Evolutionary conservation across 2,329 filamentous ascomycete genomes (phyloP), one percentile per base, ranked within the genome.

Genomic region (Penicillium capsulatum): DNA sequence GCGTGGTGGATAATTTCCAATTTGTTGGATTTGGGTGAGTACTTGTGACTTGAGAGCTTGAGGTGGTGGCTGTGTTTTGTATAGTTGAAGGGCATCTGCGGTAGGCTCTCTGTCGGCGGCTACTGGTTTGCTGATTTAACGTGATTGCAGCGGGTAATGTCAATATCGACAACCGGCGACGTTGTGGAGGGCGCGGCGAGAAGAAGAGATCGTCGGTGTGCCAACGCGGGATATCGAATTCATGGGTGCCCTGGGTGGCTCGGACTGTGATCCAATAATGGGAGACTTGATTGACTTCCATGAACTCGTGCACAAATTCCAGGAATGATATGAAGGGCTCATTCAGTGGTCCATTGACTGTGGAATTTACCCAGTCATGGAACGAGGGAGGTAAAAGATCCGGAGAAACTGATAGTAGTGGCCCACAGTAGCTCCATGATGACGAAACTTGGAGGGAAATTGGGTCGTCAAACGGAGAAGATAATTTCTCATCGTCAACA

Each of bases 151-250:
- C 11, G 10, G 31, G 33, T 4, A 42, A 20, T 11, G 5, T 14
- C 26, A 11, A 28, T 11, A 28, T 4, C 5, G 10, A 28, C 5
- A 11, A 28, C 6, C 26, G 13, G n/a, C 26, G 26, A 11, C 26
- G 4, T 5, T 11, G 9, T 39, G 15, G 42, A 34, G 33, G 42
- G 42, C 44, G 67, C 22, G 50, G 46, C 3, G 47, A 44, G 36
- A 64, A 75, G 53, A 75, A 74, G 11, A 71, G 54, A 39, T 75
- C 71, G 44, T 75, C 72, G 0, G 69, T 69, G 42, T 75, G 72
- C 72, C 72, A 75, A 32, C 72, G 57, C 1, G 68, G 66, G 7
- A 47, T 56, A 45, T 75, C 66, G 49, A 65, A 75, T 17, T 73
- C 69, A 20, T 48, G 31, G 0, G 67, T 71, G 0, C 68, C 60